Conservation (phyloP, 768 basidiomycete species). For the Tulasnella calospora region DNA sequence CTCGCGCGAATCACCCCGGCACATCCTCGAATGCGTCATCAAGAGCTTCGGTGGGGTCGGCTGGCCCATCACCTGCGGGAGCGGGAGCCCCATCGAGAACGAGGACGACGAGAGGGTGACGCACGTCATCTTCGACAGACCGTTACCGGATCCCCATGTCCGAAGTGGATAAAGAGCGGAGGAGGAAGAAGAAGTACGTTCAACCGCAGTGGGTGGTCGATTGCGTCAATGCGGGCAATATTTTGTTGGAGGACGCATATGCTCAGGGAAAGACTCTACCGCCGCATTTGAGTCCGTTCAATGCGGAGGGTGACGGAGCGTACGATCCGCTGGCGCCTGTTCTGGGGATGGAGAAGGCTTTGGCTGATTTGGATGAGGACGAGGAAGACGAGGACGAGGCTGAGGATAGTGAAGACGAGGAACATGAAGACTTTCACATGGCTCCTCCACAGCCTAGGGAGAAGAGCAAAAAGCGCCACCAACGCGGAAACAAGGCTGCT, state of each 20-base stretch:
- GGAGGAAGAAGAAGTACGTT: conserved; percentile 72
- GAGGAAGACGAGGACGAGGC: conserved; percentile 37
- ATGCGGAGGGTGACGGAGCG: conserved; percentile 62
- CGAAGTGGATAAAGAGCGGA: conserved; percentile 48
- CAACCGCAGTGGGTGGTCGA: conserved; percentile 99
- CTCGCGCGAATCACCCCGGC: conserved; percentile 85
- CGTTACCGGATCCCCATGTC: conserved; percentile 37
- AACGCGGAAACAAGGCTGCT: conserved; percentile 33
- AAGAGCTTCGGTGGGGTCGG: conserved; percentile 92
- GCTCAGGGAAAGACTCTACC: conserved; percentile 80
- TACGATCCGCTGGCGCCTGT: conserved; percentile 51
- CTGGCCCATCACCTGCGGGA: conserved; percentile 77
- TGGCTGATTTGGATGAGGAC: conserved; percentile 34
- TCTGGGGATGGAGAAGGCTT: conserved; percentile 37
- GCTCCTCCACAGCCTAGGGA: conserved; percentile 35
- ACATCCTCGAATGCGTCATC: conserved; percentile 90
- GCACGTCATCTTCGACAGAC: conserved; percentile 92
- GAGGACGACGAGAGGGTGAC: conserved; percentile 71
- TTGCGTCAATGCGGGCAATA: conserved; percentile 81
- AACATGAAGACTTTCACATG: conserved; percentile 35
- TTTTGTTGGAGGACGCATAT: conserved; percentile 82
- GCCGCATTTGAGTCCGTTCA: conserved; percentile 94
- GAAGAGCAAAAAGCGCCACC: conserved; percentile 30
- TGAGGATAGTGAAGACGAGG: conserved; percentile 35
- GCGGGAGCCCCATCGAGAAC: conserved; percentile 65